Evolutionary conservation across 2,329 filamentous ascomycete genomes (phyloP), one percentile per base, ranked within the genome.

Genomic region (Cephalotrichum gorgonifer): DNA sequence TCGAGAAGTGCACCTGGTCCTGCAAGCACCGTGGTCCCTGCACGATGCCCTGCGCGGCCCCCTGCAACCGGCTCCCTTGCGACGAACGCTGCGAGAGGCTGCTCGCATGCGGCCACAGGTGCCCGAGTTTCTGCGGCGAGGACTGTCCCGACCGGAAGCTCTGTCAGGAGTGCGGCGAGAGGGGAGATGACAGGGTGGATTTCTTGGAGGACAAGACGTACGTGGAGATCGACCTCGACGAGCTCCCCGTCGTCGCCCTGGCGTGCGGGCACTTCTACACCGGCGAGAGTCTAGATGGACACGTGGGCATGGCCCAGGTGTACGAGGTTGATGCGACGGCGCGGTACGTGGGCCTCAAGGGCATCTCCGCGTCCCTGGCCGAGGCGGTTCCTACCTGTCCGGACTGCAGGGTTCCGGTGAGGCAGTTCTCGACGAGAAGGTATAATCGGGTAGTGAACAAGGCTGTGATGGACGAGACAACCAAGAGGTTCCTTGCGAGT

Each of bases 51-150:
- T 86, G 83, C 51, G 76, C 79, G 0, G 81, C 76, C 0, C 81
- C 83, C 0, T 88, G 82, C 56, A 67, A 83, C 52, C 73, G 77
- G 58, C 57, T 85, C 0, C 84, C 83, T 3, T 88, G 83, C 58
- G 73, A 74, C 5, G 57, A 70, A 55, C 68, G 82, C n/a, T 88
- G 83, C 56, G 54, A 63, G 2, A 67, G 73, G 33, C 17, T 49
- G 0, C 61, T 86, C 1, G 7, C 22, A 0, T 86, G 83, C 57
- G 77, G 77, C 0, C 81, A 86, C 55, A 75, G 68, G 55, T 86
- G 67, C 35, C 81, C 81, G 1, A 77, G 75, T 0, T 52, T 85
- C 2, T 87, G 82, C 53, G 82, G 83, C 1, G 83, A 86, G 54
- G 52, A 49, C 0, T 88, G 83, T 52, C 82, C 79, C 0, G 31